Evolutionary conservation across 192 early-diverging fungal genomes (phyloP).

Genomic region (Podila horticola): DNA sequence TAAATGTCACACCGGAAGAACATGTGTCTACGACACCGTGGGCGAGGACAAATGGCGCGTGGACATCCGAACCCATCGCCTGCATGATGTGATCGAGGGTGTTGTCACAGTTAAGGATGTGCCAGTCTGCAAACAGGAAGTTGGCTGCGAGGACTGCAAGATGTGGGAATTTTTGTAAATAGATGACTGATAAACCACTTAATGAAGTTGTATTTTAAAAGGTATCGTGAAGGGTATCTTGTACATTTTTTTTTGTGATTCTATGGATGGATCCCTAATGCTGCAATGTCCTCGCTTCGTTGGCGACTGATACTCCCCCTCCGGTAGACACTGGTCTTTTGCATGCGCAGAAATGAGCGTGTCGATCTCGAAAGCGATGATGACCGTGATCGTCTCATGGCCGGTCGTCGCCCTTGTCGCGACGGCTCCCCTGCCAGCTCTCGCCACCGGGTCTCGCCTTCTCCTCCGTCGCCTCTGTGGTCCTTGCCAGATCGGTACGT

Average conservation of each 20-base stretch:
- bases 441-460: constrained; percentile 24
- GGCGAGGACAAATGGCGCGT: constrained; percentile 69
- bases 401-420: constrained; percentile 1
- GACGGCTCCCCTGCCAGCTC: constrained; percentile 12
- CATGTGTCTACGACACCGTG: constrained; percentile 75
- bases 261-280: not conserved
- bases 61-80: constrained; percentile 81
- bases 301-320: constrained; percentile 7
- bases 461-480: constrained; percentile 1
- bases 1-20: constrained; percentile 84
- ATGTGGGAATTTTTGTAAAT: constrained; percentile 75
- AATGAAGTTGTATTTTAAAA: too few species aligned
- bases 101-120: constrained; percentile 55
- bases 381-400: constrained; percentile 5
- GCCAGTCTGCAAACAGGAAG: constrained; percentile 42
- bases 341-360: constrained; percentile 6
- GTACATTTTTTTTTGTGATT: not conserved
- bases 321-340: not conserved
- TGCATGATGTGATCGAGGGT: constrained; percentile 80
- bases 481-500: constrained; percentile 1
- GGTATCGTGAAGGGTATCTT: too few species aligned
- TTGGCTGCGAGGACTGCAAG: constrained; percentile 79
- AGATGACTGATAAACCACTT: not conserved
- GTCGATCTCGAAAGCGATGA: constrained; percentile 24
- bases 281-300: not conserved